Base-by-base conservation (phyloP, 1,284 basidiomycete genomes). In the Pascua sp. region DNA sequence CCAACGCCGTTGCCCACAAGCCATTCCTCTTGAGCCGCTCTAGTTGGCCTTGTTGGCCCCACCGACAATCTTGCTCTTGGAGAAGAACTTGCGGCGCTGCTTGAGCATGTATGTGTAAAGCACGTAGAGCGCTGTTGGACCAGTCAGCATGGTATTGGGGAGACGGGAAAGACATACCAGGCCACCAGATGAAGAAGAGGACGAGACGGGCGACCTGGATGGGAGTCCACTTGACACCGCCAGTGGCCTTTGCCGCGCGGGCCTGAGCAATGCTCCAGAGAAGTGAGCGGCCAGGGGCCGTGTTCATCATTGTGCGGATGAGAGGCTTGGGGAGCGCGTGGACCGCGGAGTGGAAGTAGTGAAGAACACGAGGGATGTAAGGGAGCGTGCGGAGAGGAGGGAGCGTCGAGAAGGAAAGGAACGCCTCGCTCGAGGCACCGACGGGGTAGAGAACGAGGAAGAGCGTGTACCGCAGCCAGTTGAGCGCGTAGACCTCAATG, bases 371-470 rank as follows among this genome's bases (percentile, higher is more conserved):
- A 36, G 63, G 64, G 17, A 65, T 67, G 51, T 59, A 59, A 11
- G 67, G 64, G n/a, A 67, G 76, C 67, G 61, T 81, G 55, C 52
- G 77, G 75, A 66, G 77, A 66, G 56, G 80, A 4, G 89, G 89
- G 38, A 97, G 82, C 10, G 90, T 90, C 1, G 86, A 82, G 70
- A 86, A 86, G 68, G 87, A 89, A 59, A 95, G 82, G 72, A 89
- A 85, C 0, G 92, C 92, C 78, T 98, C 95, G 44, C 90, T 92
- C 8, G 83, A 83, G 1, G 95, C 95, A 49, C 95, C 95, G 47
- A 94, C 77, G 4, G 91, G 92, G 79, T 98, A 98, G 36, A 98
- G 84, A 48, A 93, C 67, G 76, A 89, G 93, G 80, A 98, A 98
- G 8, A 90, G 85, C 36, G 92, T 90, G 82, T 98, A 98, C 53